These are phyloP conservation scores for Stenogyne calaminthoides DNA, from an alignment of 305 asterid species.

Conservation along the genomic window DNA sequence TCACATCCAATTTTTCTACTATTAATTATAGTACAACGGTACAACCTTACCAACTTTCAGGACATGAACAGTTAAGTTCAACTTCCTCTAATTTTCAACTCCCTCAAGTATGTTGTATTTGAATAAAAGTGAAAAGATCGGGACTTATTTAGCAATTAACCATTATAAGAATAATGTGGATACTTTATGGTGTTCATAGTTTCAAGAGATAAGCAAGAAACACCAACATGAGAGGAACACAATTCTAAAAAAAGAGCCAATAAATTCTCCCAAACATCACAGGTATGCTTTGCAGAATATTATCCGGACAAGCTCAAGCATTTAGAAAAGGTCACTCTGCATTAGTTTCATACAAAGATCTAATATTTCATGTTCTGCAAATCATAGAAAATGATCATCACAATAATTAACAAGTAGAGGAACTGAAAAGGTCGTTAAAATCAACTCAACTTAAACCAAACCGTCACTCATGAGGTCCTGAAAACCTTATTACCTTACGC, in stretches of 20 bases:
- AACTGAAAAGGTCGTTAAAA: no score
- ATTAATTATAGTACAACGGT: no score
- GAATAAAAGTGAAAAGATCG: no score
- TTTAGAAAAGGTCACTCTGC: neutral
- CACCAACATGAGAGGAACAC: constrained; percentile 3
- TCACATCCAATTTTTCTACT: no score
- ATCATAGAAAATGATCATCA: no score
- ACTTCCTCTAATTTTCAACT: no score
- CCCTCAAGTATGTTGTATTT: no score
- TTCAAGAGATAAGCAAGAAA: constrained; percentile 4
- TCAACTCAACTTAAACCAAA: neutral
- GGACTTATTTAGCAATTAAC: no score
- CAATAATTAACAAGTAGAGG: no score
- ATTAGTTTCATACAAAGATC: constrained; percentile 16
- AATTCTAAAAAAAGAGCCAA: neutral
- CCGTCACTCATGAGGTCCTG: constrained; percentile 8
- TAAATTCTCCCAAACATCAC: neutral
- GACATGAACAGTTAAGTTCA: no score
- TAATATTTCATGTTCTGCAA: no score
- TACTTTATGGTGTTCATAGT: neutral
- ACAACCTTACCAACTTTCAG: no score
- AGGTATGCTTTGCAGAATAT: constrained; percentile 1
- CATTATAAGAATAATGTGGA: neutral
- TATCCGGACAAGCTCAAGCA: neutral
- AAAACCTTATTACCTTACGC: constrained; percentile 61